Percentiles rank a stretch among this genome's conserved stretches.
Evolutionary conservation across 2,329 filamentous ascomycete genomes (phyloP).

Genomic region (Microdochium trichocladiopsis): DNA sequence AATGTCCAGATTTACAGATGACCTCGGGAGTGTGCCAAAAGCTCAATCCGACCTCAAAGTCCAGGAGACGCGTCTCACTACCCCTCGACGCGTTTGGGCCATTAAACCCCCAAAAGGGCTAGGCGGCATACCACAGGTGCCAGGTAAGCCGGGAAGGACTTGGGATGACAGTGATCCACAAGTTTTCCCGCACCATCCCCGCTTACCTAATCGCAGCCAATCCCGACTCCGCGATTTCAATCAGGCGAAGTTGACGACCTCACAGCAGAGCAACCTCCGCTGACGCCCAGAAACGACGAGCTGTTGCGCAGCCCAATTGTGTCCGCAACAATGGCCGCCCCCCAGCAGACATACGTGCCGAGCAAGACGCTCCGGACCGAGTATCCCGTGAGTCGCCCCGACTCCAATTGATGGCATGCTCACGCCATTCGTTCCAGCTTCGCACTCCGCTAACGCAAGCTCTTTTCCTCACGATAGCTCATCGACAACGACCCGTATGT

Average conservation of each 20-base stretch:
- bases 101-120: not conserved
- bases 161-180: too few species aligned
- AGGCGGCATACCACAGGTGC: too few species aligned
- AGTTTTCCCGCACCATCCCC: conserved; percentile 12
- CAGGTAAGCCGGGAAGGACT: too few species aligned
- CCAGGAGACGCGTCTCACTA: not conserved
- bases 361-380: conserved; percentile 76
- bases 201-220: conserved; percentile 18
- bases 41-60: not conserved
- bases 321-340: conserved; percentile 9
- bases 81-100: not conserved
- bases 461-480: conserved; percentile 51
- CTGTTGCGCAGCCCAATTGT: conserved; percentile 18
- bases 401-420: too few species aligned
- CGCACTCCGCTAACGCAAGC: conserved; percentile 1
- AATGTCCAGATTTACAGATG: not conserved
- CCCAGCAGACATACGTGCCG: conserved; percentile 49
- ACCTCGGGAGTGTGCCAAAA: too few species aligned
- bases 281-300: not conserved
- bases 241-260: conserved; percentile 11
- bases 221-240: conserved; percentile 14
- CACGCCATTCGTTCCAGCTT: too few species aligned
- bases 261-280: not conserved
- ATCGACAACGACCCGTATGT: conserved; percentile 98
- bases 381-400: conserved; percentile 65